Evolutionary conservation across 2,329 filamentous ascomycete species (phyloP).

Genomic region (Exutisphaerella laricina): DNA sequence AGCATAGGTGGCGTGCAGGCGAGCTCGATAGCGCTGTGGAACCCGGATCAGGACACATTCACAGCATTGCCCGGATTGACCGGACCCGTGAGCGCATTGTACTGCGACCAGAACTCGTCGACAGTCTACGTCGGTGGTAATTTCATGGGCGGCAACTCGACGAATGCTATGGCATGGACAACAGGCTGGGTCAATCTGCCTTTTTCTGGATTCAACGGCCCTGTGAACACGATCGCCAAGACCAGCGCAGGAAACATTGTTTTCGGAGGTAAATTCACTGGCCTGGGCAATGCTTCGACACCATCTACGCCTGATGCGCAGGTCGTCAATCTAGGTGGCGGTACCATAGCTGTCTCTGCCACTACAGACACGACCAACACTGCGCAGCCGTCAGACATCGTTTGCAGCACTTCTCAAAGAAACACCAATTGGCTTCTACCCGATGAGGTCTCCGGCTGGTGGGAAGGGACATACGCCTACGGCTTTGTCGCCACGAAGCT

Average conservation of each 20-base stretch:
- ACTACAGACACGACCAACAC: slow-evolving; percentile 60
- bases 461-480: slow-evolving; percentile 77
- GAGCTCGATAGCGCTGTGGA: slow-evolving; percentile 72
- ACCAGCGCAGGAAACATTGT: slow-evolving; percentile 77
- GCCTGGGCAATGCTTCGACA: slow-evolving; percentile 72
- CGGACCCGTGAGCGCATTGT: slow-evolving; percentile 73
- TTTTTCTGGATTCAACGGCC: slow-evolving; percentile 92
- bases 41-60: slow-evolving; percentile 64
- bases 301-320: slow-evolving; percentile 63
- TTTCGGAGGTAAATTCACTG: slow-evolving; percentile 86
- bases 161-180: slow-evolving; percentile 83
- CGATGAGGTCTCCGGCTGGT: slow-evolving; percentile 70
- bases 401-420: slow-evolving; percentile 68
- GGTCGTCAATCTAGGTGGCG: slow-evolving; percentile 76
- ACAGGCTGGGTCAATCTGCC: slow-evolving; percentile 73
- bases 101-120: slow-evolving; percentile 70
- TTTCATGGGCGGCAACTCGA: slow-evolving; percentile 73
- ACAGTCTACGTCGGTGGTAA: slow-evolving; percentile 89
- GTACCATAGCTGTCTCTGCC: slow-evolving; percentile 63
- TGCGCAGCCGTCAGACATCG: slow-evolving; percentile 69
- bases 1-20: slow-evolving; percentile 73
- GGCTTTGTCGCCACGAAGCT: slow-evolving; percentile 83
- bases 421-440: slow-evolving; percentile 78
- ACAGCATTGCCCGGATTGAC: slow-evolving; percentile 73
- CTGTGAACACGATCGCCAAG: slow-evolving; percentile 78